Evolutionary conservation across 208 protist genomes (phyloP).

Genomic region (Vickermania spadyakhi): DNA sequence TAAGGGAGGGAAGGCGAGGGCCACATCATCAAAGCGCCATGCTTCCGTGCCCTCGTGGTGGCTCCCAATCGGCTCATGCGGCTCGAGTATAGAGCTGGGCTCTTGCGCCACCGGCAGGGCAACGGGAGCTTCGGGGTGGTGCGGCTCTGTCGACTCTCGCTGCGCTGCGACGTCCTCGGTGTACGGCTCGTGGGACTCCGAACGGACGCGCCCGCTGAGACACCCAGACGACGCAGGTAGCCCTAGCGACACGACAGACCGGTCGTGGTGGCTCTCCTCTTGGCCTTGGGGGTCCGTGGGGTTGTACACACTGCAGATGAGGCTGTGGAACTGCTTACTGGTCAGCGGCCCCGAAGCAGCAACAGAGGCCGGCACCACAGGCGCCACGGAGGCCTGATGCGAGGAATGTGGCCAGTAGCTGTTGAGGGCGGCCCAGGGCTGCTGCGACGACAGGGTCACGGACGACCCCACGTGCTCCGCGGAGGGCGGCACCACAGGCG

Average conservation of each 20-base stretch:
- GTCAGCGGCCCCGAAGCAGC: slow-evolving; percentile 16
- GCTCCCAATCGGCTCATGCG: too few relatives aligned
- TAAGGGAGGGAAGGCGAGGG: too few relatives aligned
- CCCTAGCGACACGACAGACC: too few relatives aligned
- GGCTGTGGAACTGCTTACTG: slow-evolving; percentile 46
- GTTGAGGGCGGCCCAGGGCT: slow-evolving; percentile 3
- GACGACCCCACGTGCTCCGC: too few relatives aligned
- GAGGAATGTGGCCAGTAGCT: slow-evolving; percentile 1
- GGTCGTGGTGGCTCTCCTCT: background rate
- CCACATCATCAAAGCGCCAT: too few relatives aligned
- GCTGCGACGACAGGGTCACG: slow-evolving; percentile 3
- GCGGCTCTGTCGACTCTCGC: background rate
- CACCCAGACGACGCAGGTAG: background rate
- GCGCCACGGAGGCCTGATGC: slow-evolving; percentile 8
- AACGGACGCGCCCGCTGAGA: background rate
- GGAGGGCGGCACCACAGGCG: too few relatives aligned
- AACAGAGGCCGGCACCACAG: slow-evolving; percentile 14
- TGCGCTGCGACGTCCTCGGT: background rate
- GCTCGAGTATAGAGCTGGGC: too few relatives aligned
- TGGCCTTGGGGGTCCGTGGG: slow-evolving; percentile 4
- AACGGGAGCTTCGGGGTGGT: too few relatives aligned
- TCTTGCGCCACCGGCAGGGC: too few relatives aligned
- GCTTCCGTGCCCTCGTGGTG: too few relatives aligned
- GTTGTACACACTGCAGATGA: slow-evolving; percentile 51
- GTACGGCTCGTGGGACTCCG: background rate